Evolutionary conservation across 2,329 filamentous ascomycete species (phyloP).

Genomic region (Stylonectria norvegica): DNA sequence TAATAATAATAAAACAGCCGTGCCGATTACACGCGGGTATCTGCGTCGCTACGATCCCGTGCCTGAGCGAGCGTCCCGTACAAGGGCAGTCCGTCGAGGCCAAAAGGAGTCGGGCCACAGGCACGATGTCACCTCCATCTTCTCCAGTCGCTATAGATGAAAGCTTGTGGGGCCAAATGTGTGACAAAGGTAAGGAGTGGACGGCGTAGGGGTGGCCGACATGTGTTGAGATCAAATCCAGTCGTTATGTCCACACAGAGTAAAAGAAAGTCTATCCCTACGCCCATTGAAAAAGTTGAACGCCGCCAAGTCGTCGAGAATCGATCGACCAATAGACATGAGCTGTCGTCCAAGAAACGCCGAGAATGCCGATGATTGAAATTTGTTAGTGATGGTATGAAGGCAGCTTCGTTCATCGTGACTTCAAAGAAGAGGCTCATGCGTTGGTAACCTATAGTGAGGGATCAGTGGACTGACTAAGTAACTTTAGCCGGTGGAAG

Average conservation of each 20-base stretch:
- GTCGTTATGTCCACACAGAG: slow-evolving; percentile 29
- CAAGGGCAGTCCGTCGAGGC: slow-evolving; percentile 2
- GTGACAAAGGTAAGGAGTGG: slow-evolving; percentile 38
- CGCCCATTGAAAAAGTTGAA: slow-evolving; percentile 36
- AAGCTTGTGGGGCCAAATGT: slow-evolving; percentile 22
- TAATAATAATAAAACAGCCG: slow-evolving; percentile 20
- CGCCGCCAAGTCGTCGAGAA: slow-evolving; percentile 35
- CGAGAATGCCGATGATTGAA: slow-evolving; percentile 37
- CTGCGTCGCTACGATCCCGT: slow-evolving; percentile 9
- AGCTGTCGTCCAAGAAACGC: slow-evolving; percentile 41
- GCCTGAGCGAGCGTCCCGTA: slow-evolving; percentile 5
- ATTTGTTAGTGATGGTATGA: slow-evolving; percentile 9
- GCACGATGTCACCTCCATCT: slow-evolving; percentile 16
- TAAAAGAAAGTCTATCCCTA: slow-evolving; percentile 35
- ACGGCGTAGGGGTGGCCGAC: slow-evolving; percentile 35
- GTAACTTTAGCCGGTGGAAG: not conserved
- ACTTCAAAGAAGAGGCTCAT: slow-evolving; percentile 36
- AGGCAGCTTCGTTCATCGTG: slow-evolving; percentile 11
- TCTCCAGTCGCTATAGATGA: slow-evolving; percentile 27
- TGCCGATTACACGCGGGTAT: slow-evolving; percentile 20
- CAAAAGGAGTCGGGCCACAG: slow-evolving; percentile 11
- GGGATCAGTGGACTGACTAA: slow-evolving; percentile 13
- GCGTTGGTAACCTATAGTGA: slow-evolving; percentile 54
- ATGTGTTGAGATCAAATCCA: slow-evolving; percentile 27
- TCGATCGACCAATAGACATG: slow-evolving; percentile 35